Base-by-base conservation (phyloP, 2,329 filamentous ascomycete genomes). In the Clarireedia paspali region DNA sequence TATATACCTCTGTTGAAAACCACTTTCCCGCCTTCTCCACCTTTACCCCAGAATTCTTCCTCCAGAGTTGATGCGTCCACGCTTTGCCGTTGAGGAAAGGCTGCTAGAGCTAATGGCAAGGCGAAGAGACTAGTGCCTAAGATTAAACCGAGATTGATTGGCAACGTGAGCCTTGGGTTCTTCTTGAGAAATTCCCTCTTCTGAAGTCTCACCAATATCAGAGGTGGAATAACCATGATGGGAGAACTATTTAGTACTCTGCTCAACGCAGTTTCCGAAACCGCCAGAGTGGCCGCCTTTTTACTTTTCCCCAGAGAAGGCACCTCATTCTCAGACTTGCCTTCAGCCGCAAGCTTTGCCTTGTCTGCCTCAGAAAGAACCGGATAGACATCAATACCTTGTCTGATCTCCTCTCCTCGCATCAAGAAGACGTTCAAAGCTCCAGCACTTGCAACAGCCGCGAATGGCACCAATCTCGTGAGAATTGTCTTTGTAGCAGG, bases 391-490 rank as follows among this genome's bases (percentile, higher is more conserved):
- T 97, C 89, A 67, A 99, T 99, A 52, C 94, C 94, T 59, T 82
- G 83, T 67, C 88, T 82, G 66, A 99, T 97, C 75, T 99, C 94
- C 72, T 96, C 92, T 61, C 90, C 87, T 58, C 94, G 89, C 94
- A 99, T 99, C 55, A 99, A 81, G 73, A 96, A 95, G 26, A 96
- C 94, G 72, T 99, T 99, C 60, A 99, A 79, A 1, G 85, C 90
- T 67, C 91, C 91, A 4, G 94, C 94, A 57, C 84, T 88, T 30
- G 92, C 92, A 10, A 99, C 94, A 12, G 94, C 94, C 0, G 92
- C 94, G 69, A 99, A 99, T 26, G 94, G 94, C 6, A 97, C 91
- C 7, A 99, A 81, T n/a, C 94, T 85, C 54, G 83, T 80, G 2
- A 97, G 83, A 20, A 95, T 83, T 40, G 86, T 79, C 59, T 85